Conservation (phyloP, 2,329 filamentous ascomycete genomes). For the Colletotrichum sp. region DNA sequence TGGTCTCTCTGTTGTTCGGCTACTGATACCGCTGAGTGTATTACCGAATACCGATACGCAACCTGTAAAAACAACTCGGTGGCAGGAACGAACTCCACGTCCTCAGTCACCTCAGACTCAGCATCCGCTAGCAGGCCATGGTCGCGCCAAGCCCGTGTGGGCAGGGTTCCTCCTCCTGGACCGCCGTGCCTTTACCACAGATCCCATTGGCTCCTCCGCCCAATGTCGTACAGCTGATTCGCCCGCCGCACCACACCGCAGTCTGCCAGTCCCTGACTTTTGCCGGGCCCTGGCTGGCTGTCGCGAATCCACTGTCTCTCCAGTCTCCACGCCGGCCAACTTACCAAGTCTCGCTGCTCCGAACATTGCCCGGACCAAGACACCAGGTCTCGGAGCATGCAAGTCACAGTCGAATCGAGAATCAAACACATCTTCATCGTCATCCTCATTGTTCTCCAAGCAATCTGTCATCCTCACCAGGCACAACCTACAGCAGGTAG, state of each 20-base stretch:
- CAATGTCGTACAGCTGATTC: constrained; percentile 17
- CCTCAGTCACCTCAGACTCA: background rate
- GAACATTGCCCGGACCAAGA: background rate
- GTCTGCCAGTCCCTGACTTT: background rate
- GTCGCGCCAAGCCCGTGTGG: background rate
- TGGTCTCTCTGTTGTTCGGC: background rate
- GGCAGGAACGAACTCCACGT: background rate
- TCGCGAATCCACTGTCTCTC: background rate
- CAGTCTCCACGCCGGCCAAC: background rate
- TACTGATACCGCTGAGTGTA: background rate
- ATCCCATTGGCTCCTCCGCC: background rate
- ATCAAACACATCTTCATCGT: background rate
- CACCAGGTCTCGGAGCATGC: background rate
- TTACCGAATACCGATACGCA: no score
- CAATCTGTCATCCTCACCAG: background rate
- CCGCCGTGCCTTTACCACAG: background rate
- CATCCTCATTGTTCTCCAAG: background rate
- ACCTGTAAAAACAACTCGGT: background rate
- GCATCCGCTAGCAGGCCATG: background rate
- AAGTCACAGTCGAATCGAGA: background rate
- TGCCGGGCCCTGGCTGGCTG: background rate
- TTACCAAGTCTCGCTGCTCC: background rate
- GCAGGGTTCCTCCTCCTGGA: background rate
- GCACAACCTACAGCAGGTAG: background rate
- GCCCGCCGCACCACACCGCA: background rate